A percentile compares a stretch with the other conserved stretches of the same genome.
Evolutionary conservation across 495 filamentous ascomycete genomes (phyloP).

Genomic region (Saxispiralis lemnorum): DNA sequence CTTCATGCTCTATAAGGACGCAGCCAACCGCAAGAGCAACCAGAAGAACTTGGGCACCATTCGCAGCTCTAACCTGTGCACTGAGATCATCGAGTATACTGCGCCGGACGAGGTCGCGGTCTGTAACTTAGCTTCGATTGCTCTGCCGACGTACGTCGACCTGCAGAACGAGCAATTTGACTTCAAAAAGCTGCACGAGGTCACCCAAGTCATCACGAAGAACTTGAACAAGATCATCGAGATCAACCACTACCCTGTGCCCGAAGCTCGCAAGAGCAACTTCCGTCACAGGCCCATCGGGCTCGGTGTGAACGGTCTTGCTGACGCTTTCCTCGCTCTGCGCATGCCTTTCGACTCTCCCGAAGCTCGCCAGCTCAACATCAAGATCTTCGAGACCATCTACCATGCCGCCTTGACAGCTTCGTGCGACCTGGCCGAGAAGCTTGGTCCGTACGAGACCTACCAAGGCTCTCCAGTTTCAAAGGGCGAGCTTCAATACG

Average conservation of each 20-base stretch:
- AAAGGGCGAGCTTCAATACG: conserved; percentile 89
- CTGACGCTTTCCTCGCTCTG: conserved; percentile 95
- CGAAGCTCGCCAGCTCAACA: conserved; percentile 84
- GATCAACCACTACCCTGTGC: conserved; percentile 88
- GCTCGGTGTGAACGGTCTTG: conserved; percentile 92
- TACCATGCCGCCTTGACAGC: conserved; percentile 89
- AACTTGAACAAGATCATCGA: conserved; percentile 98
- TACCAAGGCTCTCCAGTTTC: conserved; percentile 90
- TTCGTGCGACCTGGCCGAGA: conserved; percentile 68
- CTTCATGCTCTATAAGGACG: conserved; percentile 99
- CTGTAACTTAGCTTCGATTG: conserved; percentile 90
- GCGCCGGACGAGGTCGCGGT: conserved; percentile 96
- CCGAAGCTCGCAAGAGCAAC: conserved; percentile 85
- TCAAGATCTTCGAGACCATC: conserved; percentile 98
- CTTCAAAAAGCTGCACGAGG: conserved; percentile 89
- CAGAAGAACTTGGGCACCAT: conserved; percentile 98
- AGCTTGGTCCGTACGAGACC: conserved; percentile 66
- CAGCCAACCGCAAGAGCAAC: conserved; percentile 96
- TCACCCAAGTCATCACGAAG: conserved; percentile 69
- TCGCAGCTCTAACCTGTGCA: conserved; percentile 94
- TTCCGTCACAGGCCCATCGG: conserved; percentile 88
- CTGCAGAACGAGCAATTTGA: conserved; percentile 64
- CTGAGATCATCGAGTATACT: conserved; percentile 93
- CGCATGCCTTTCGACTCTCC: conserved; percentile 92
- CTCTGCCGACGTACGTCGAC: conserved; percentile 79